Evolutionary conservation across 805 yeast genomes (phyloP).

Genomic region (Dipodascopsis tothii): DNA sequence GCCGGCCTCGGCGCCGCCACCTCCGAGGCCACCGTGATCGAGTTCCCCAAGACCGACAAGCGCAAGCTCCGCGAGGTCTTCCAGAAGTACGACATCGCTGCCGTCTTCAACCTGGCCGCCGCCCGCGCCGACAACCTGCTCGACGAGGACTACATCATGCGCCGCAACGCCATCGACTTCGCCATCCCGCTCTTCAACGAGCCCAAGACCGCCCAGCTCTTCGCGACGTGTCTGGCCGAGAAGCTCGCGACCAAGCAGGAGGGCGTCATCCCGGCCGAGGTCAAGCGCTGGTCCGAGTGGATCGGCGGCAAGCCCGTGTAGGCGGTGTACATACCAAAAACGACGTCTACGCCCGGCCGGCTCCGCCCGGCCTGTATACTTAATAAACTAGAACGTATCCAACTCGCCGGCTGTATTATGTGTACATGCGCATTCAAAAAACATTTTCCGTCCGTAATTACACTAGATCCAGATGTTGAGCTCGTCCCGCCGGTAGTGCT

Average conservation of each 20-base stretch:
- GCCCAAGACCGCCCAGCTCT: conserved; percentile 83
- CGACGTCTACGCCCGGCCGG: too few relatives aligned
- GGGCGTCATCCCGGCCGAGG: conserved; percentile 74
- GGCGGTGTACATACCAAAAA: too few relatives aligned
- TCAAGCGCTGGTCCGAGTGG: conserved; percentile 92
- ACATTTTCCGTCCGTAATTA: not conserved
- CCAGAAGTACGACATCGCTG: conserved; percentile 73
- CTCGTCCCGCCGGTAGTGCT: conserved; percentile 40
- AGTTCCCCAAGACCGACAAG: conserved; percentile 89
- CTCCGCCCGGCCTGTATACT: too few relatives aligned
- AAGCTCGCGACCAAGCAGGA: conserved; percentile 51
- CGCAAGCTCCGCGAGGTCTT: conserved; percentile 88
- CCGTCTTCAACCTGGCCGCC: conserved; percentile 86
- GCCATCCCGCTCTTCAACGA: conserved; percentile 95
- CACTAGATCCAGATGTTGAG: conserved; percentile 39
- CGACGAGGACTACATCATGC: conserved; percentile 93
- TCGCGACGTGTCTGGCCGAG: conserved; percentile 71
- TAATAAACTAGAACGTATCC: not conserved
- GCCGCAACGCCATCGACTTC: conserved; percentile 98
- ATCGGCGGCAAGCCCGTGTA: conserved; percentile 87
- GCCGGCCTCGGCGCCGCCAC: conserved; percentile 31
- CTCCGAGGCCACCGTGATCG: conserved; percentile 55
- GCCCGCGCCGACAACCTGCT: conserved; percentile 77
- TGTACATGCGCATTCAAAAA: not conserved
- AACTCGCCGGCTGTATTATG: not conserved